phyloP scores from a whole-genome alignment of 257 asterid genomes.

The Solanum piurae region DNA sequence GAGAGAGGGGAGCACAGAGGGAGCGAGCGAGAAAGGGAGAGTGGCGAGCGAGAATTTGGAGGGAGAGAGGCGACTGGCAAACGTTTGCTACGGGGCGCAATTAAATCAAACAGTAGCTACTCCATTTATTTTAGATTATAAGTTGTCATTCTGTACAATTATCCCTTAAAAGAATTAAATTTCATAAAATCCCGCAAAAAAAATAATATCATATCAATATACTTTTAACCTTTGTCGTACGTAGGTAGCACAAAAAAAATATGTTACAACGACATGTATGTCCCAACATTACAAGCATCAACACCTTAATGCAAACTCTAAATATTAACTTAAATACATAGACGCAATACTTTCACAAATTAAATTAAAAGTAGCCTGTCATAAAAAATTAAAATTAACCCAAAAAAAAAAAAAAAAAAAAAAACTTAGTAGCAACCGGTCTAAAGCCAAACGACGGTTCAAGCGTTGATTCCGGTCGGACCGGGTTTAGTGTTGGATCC shows the following conservation, averaged over 20 bases:
- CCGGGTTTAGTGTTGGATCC: not conserved
- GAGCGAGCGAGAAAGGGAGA: too few species aligned
- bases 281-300: not conserved
- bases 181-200: rapidly evolving
- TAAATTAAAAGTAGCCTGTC: not conserved
- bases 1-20: too few species aligned
- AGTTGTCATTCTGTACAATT: too few species aligned
- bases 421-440: not conserved
- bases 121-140: too few species aligned
- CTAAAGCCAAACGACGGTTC: not conserved
- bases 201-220: not conserved
- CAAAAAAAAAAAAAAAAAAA: not conserved
- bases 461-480: slow-evolving; percentile 23
- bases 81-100: too few species aligned
- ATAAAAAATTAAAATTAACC: too few species aligned
- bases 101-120: too few species aligned
- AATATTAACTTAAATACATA: not conserved
- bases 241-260: not conserved
- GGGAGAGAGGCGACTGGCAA: too few species aligned
- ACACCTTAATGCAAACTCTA: not conserved
- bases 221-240: not conserved
- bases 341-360: not conserved
- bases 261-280: not conserved
- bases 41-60: too few species aligned
- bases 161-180: too few species aligned